Base-by-base conservation (phyloP, 23 red algal genomes). In the Gracilaria domingensis region DNA sequence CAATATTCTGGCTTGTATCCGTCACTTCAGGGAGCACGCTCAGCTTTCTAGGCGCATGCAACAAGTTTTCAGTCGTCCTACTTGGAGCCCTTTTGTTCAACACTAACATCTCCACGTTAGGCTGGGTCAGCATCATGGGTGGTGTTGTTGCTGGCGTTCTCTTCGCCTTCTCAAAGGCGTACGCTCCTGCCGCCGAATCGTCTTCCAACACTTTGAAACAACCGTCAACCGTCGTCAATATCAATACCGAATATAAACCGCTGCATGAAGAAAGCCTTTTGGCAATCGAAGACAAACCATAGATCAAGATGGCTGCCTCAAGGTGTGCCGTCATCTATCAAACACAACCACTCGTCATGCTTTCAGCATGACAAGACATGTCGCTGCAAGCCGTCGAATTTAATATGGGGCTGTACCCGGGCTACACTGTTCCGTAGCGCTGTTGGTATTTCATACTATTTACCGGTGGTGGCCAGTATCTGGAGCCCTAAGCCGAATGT, bases 1-100 rank as follows among this genome's bases (percentile, higher is more conserved):
- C 89, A 25, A 83, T 91, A 0, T 97, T 97, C 75, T 97, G 91
- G 83, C 75, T 83, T 12, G 53, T 97, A 20, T 60, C 75, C 12
- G 82, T 85, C 35, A 93, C 95, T 24, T 87, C 79, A 8, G 95
- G 95, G 1, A 88, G 70, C 21, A 97, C 95, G 20, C 86, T 93
- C 4, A 87, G 79, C 38, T 88, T 97, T 77, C 65, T 97, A 6
- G 95, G 95, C 33, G 65, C 54, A 1, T 59, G 87, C 50, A 97
- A 97, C 95, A 97, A 97, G 44, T 62, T 97, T 14, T 67, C 88
- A 20, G 91, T 97, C 24, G 69, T 93, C 8, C 6, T 97, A 32
- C 73, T 97, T 0, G 95, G 90, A 8, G 92, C 74, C n/a, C 54
- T 93, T 4, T 42, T 97, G 35, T 97, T 97, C 54, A 66, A 86